phyloP scores from a whole-genome alignment of 169 alveolate genomes.

The Besnoitia besnoiti region DNA sequence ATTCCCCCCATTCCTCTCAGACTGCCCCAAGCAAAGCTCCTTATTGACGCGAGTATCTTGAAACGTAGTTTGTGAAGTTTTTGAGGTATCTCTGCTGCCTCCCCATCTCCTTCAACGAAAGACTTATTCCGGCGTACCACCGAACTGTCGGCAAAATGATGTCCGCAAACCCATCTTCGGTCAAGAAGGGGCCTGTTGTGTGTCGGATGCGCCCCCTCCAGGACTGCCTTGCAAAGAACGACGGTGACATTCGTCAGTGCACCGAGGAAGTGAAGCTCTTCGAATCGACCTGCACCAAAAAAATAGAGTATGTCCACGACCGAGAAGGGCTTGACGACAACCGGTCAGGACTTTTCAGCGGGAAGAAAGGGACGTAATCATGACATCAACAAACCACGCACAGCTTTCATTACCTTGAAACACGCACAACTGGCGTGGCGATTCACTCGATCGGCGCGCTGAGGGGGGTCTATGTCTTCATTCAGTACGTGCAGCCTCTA shows the following conservation, averaged over 20 bases:
- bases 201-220: constrained; percentile 86
- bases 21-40: no score
- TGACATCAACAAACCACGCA: neutral
- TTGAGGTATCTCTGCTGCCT: no score
- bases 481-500: no score
- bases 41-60: no score
- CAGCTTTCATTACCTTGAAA: no score
- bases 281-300: constrained; percentile 85
- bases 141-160: constrained; percentile 26
- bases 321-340: constrained; percentile 89
- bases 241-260: constrained; percentile 81
- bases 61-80: no score
- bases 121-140: neutral
- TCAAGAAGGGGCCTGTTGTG: constrained; percentile 70
- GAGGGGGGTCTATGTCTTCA: no score
- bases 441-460: no score
- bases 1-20: no score
- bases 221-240: constrained; percentile 76
- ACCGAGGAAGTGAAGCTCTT: constrained; percentile 79
- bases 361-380: constrained; percentile 71
- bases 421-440: no score
- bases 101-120: no score
- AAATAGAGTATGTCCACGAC: constrained; percentile 82
- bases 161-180: constrained; percentile 43
- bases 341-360: constrained; percentile 82